Percentiles rank a stretch among this genome's conserved stretches.
phyloP scores from a whole-genome alignment of 202 grass and related monocot genomes.

The Schoenoplectus tabernaemontani region DNA sequence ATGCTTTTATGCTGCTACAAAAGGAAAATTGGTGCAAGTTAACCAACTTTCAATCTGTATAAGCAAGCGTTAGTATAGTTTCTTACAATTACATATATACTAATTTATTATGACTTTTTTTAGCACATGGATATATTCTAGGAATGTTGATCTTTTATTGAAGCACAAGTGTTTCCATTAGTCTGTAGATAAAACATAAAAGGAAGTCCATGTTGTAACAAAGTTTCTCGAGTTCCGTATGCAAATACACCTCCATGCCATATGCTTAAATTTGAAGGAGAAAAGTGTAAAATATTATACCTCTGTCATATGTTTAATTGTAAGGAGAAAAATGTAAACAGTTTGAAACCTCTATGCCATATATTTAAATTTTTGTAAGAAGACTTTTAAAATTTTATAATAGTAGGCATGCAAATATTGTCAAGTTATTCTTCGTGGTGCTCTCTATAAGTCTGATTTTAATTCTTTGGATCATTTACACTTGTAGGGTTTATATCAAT shows the following conservation, averaged over 20 bases:
- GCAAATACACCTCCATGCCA: background rate
- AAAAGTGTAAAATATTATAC: too few relatives aligned
- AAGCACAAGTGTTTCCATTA: background rate
- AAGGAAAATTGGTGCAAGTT: background rate
- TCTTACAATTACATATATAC: background rate
- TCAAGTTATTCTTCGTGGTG: background rate
- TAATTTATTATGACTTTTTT: background rate
- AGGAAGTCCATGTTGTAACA: background rate
- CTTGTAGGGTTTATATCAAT: slow-evolving; percentile 11
- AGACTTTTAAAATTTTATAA: background rate
- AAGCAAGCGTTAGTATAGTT: background rate
- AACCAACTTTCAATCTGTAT: background rate
- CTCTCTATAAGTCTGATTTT: background rate
- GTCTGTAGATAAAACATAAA: background rate
- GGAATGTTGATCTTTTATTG: background rate
- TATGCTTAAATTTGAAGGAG: too few relatives aligned
- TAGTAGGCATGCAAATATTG: background rate
- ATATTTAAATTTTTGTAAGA: background rate
- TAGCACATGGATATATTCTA: background rate
- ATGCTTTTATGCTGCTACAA: background rate
- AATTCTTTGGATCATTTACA: background rate
- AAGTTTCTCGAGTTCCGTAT: background rate
- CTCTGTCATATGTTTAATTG: too few relatives aligned
- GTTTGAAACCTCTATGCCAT: background rate
- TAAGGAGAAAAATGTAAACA: too few relatives aligned